Conservation (phyloP, 129 eudicot species). For the Chrysanthemum lavandulifolium region DNA sequence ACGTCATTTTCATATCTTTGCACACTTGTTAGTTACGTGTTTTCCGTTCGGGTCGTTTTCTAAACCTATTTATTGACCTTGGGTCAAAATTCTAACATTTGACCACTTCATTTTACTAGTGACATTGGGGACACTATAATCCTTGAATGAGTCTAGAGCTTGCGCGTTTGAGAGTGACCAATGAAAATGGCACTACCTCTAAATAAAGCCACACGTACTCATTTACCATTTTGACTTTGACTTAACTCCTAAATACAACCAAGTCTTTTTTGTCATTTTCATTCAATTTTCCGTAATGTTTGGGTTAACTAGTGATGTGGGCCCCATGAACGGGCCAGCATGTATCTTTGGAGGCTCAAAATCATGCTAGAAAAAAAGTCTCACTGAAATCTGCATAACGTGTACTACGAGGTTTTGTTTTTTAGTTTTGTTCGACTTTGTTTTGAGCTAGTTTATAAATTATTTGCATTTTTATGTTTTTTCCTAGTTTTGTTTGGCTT, state of each 20-base stretch:
- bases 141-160: constrained; percentile 16
- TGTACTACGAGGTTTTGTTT: too few relatives aligned
- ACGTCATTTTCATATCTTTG: too few relatives aligned
- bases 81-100: constrained; percentile 13
- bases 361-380: too few relatives aligned
- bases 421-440: too few relatives aligned
- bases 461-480: too few relatives aligned
- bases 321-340: background rate
- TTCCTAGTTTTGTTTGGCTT: too few relatives aligned
- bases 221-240: background rate
- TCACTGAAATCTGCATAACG: too few relatives aligned
- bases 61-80: background rate
- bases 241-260: background rate
- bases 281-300: background rate
- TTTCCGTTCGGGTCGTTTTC: background rate
- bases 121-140: background rate
- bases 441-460: too few relatives aligned
- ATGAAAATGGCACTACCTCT: constrained; percentile 3
- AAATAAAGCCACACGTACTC: constrained; percentile 14
- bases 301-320: background rate
- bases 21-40: background rate
- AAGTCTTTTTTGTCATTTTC: background rate
- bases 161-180: constrained; percentile 23
- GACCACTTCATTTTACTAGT: background rate
- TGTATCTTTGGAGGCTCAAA: too few relatives aligned